Evolutionary conservation across 495 filamentous ascomycete species (phyloP), one percentile per base, ranked within the genome.

Genomic region (Hypoxylon perforatum): DNA sequence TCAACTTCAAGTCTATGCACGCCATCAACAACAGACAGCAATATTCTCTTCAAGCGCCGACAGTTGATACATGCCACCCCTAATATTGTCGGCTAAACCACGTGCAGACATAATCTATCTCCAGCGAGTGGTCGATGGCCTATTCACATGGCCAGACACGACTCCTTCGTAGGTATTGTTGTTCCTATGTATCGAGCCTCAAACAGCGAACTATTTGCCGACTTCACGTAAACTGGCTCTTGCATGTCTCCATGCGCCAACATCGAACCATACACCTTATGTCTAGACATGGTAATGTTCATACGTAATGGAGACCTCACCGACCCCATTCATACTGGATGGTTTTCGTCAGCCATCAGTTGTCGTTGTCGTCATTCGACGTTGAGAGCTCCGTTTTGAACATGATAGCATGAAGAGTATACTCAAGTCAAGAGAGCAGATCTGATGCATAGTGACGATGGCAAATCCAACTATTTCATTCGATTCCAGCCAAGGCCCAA

Each of bases 1-100:
- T 38, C 47, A 52, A 73, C 63, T 25, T 73, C 63, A 67, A 65
- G 67, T 68, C 46, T 61, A 66, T 61, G 63, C 55, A 63, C 35
- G 44, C 38, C 17, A n/a, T 57, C 36, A 38, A 51, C 38, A 22
- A 28, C 17, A 48, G 39, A 59, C 54, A 36, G 44, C 35, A 0
- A 42, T 10, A 45, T 6, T 39, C 23, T 55, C 50, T 45, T 35
- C 39, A 51, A 36, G 39, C 47, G 30, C 35, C 49, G 19, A 17
- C 53, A 49, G 45, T 55, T 33, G 18, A 25, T 12, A 46, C 44
- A 54, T 45, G 36, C 48, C 14, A 39, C 36, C 44, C 56, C 44
- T 48, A 59, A 56, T 5, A 30, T 12, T 28, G 1, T 19, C 51
- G n/a, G 44, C 33, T 18, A 30, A 42, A 48, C 30, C 25, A 35